Evolutionary conservation across 2,329 filamentous ascomycete species (phyloP).

Genomic region (Aspergillus ustus): DNA sequence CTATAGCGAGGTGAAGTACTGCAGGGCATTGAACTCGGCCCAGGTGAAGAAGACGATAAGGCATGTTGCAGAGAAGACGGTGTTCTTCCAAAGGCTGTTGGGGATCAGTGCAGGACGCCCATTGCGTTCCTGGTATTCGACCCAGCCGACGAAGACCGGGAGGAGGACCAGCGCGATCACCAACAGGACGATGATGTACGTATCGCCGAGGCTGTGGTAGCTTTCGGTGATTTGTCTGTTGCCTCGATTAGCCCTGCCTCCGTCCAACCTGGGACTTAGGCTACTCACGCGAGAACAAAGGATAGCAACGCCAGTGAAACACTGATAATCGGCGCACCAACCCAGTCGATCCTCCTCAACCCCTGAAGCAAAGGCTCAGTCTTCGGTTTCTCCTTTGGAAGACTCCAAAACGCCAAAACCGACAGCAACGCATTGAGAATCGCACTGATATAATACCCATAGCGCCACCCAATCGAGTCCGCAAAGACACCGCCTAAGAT

Average conservation of each 20-base stretch:
- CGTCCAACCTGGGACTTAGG: constrained; percentile 16
- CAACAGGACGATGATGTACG: constrained; percentile 53
- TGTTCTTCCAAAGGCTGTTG: constrained; percentile 65
- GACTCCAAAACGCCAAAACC: constrained; percentile 46
- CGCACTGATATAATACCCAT: constrained; percentile 55
- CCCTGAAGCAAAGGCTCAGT: constrained; percentile 7
- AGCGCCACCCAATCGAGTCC: constrained; percentile 56
- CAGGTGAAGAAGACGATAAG: constrained; percentile 53
- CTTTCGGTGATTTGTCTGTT: constrained; percentile 13
- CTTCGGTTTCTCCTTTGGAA: constrained; percentile 32
- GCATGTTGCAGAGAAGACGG: constrained; percentile 61
- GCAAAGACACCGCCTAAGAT: constrained; percentile 50
- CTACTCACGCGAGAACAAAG: constrained; percentile 52
- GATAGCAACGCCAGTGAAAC: constrained; percentile 54
- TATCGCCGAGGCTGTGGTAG: constrained; percentile 23
- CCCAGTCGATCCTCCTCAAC: constrained; percentile 55
- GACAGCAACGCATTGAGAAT: constrained; percentile 49
- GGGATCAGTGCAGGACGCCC: constrained; percentile 62
- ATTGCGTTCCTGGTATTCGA: constrained; percentile 52
- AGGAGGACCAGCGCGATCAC: constrained; percentile 49
- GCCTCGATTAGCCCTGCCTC: constrained; percentile 42
- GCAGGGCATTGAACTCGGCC: constrained; percentile 53
- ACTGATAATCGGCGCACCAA: constrained; percentile 54
- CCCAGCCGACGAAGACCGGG: constrained; percentile 60
- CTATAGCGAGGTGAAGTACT: constrained; percentile 31